Evolutionary conservation across 225 moss, liverwort and hornwort species (phyloP), one percentile per base, ranked within the genome.

Genomic region (Straminergon stramineum): DNA sequence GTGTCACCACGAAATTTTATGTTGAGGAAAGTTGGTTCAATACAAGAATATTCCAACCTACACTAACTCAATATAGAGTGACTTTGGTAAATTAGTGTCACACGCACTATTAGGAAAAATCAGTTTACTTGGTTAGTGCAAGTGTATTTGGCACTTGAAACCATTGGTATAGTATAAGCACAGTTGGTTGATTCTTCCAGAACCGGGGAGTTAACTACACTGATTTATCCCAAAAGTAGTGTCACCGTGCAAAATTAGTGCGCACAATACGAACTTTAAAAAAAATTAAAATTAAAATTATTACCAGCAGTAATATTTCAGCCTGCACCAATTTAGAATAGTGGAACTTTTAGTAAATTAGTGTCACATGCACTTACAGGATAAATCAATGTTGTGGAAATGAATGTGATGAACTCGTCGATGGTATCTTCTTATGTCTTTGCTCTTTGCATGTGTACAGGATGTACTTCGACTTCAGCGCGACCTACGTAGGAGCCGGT

Each of bases 391-490:
- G 65, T 11, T 11, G 30, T 78, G 17, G 48, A 78, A 87, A 57
- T 67, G 41, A 76, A 52, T 78, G 26, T 13, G 80, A 61, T 83
- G 57, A 56, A 52, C 8, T 81, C 20, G 32, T 73, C 37, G 48
- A 76, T 83, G 64, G 64, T 57, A 57, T 39, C 70, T 61, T 20
- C 79, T 88, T 48, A 27, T 86, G 63, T 62, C 39, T 80, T 67
- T 58, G 27, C 67, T 86, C 34, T 87, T 87, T 84, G 15, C 37
- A n/a, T 65, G n/a, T 78, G 51, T 87, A 19, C 94, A 98, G 98
- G 81, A 95, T 98, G 90, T 92, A 86, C 88, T 98, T 98, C 88
- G 98, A 98, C 90, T 98, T 98, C 93, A 97, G 91, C 91, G 43
- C 92, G 94, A 96, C 97, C 26, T 98, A 97, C 79, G 62, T 98